phyloP scores from a whole-genome alignment of 371 early-diverging fungal species.

The Catenaria anguillulae region DNA sequence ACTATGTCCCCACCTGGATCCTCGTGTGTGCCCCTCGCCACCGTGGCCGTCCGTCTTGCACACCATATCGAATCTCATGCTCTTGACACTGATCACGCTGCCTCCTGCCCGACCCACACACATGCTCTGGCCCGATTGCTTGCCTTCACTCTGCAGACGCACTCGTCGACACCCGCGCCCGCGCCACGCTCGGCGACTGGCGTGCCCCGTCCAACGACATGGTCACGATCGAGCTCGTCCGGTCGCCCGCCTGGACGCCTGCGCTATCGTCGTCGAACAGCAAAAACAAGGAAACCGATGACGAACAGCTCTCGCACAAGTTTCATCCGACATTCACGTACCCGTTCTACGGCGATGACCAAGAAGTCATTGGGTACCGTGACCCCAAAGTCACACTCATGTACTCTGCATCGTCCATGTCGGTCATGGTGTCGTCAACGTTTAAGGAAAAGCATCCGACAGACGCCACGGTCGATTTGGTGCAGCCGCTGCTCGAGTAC shows the following conservation, averaged over 20 bases:
- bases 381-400: not conserved
- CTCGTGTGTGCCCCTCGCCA: too few species aligned
- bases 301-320: not conserved
- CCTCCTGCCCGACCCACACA: too few species aligned
- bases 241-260: not conserved
- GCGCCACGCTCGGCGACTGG: not conserved
- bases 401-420: not conserved
- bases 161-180: conserved; percentile 2
- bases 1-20: too few species aligned
- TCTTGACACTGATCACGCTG: too few species aligned
- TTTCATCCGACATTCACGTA: not conserved
- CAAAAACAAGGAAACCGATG: not conserved
- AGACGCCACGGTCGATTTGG: not conserved
- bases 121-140: too few species aligned
- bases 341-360: not conserved
- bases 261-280: too few species aligned
- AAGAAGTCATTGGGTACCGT: not conserved
- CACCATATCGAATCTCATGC: too few species aligned
- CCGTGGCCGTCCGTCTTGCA: too few species aligned
- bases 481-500: not conserved
- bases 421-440: not conserved
- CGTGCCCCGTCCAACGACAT: not conserved
- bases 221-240: not conserved
- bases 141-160: too few species aligned
- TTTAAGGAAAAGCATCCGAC: not conserved